A percentile compares a stretch with the other conserved stretches of the same genome.
Evolutionary conservation across 2,329 filamentous ascomycete species (phyloP).

Genomic region (Diatrype stigma): DNA sequence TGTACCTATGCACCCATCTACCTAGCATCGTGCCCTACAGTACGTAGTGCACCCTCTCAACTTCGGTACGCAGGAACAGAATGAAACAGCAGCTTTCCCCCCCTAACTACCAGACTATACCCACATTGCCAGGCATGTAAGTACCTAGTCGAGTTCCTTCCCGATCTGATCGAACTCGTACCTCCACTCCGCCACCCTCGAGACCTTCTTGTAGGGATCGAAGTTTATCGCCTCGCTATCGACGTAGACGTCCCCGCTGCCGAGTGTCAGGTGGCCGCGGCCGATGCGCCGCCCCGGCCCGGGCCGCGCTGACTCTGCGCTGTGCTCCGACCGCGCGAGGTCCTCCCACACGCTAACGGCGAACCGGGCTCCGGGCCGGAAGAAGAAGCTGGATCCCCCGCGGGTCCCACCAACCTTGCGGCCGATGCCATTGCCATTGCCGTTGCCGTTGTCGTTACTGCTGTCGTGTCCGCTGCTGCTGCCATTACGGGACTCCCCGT

Average conservation of each 20-base stretch:
- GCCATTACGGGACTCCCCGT: conserved; percentile 1
- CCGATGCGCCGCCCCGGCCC: conserved; percentile 14
- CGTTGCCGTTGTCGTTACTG: conserved; percentile 15
- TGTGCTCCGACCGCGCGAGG: conserved; percentile 9
- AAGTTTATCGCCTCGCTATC: conserved; percentile 29
- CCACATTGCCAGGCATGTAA: too few relatives aligned
- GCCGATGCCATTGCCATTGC: conserved; percentile 6
- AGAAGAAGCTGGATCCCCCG: conserved; percentile 27
- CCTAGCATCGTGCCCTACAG: too few relatives aligned
- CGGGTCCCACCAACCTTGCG: neutral
- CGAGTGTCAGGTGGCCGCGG: conserved; percentile 19
- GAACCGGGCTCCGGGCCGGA: conserved; percentile 23
- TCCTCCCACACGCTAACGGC: conserved; percentile 28
- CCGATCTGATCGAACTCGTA: conserved; percentile 28
- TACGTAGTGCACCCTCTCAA: too few relatives aligned
- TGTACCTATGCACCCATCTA: too few relatives aligned
- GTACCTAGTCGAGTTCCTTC: conserved; percentile 15
- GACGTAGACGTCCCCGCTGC: conserved; percentile 23
- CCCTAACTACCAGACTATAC: too few relatives aligned
- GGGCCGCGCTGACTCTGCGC: conserved; percentile 11
- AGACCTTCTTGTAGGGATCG: conserved; percentile 28
- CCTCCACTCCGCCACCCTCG: conserved; percentile 25
- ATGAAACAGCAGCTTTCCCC: too few relatives aligned
- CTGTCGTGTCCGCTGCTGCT: conserved; percentile 13
- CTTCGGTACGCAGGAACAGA: too few relatives aligned